phyloP scores from a whole-genome alignment of 257 asterid species.

The Solanum sparsipilum region DNA sequence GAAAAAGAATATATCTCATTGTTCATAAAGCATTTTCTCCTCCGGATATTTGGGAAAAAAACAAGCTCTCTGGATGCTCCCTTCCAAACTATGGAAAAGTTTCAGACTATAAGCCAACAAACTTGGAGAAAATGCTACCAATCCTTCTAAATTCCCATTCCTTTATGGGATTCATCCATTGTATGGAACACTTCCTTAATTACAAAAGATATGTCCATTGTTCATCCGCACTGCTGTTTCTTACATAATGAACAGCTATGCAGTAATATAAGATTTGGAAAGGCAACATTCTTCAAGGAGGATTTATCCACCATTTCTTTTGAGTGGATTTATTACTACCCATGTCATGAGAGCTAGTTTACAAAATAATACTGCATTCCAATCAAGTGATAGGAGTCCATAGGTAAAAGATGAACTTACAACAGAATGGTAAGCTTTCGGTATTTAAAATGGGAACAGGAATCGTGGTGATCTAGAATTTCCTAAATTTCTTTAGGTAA shows the following conservation, averaged over 20 bases:
- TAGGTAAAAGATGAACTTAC: background rate
- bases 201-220: background rate
- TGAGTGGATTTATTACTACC: background rate
- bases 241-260: background rate
- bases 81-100: background rate
- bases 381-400: background rate
- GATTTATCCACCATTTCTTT: background rate
- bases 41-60: background rate
- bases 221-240: background rate
- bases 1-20: background rate
- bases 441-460: background rate
- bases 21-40: background rate
- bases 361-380: background rate
- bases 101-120: background rate
- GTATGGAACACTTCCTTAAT: background rate
- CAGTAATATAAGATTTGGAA: background rate
- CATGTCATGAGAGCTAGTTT: background rate
- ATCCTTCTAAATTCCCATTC: background rate
- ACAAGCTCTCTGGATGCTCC: background rate
- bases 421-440: background rate
- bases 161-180: background rate
- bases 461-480: background rate
- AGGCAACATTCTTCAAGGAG: background rate
- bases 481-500: background rate
- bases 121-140: background rate